phyloP scores from a whole-genome alignment of 2,329 filamentous ascomycete genomes.

The Sporothrix pallida region DNA sequence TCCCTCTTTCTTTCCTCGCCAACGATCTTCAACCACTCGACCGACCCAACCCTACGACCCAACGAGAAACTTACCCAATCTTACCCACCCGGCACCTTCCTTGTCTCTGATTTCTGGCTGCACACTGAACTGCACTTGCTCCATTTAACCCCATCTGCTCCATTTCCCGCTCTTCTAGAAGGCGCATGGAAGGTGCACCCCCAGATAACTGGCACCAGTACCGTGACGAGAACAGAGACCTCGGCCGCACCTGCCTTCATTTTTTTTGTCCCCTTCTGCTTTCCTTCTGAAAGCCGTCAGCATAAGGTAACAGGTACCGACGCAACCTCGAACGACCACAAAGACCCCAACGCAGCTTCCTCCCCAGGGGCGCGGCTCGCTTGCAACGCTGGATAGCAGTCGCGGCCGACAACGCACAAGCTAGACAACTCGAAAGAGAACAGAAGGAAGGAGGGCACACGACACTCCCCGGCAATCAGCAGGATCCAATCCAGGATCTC shows the following conservation, averaged over 20 bases:
- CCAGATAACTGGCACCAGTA: not conserved
- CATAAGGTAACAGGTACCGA: not conserved
- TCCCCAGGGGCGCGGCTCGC: constrained; percentile 20
- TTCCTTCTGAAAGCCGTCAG: too few species aligned
- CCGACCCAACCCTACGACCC: not conserved
- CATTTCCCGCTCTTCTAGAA: constrained; percentile 17
- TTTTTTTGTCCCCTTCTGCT: too few species aligned
- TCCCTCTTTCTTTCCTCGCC: not conserved
- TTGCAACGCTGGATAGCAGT: constrained; percentile 25
- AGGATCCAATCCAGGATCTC: not conserved
- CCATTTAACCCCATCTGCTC: too few species aligned
- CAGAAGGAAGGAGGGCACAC: not conserved
- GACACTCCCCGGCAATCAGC: not conserved
- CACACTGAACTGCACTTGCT: too few species aligned
- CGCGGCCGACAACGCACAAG: constrained; percentile 19
- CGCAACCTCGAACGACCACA: not conserved
- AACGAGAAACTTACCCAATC: not conserved
- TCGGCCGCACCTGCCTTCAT: not conserved
- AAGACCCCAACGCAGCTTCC: constrained; percentile 3
- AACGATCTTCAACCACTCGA: constrained; percentile 16
- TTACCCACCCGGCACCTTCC: constrained; percentile 17
- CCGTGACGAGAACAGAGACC: not conserved
- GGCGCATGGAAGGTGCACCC: not conserved
- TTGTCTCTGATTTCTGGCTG: constrained; percentile 12
- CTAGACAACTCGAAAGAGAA: not conserved